Conservation (phyloP, 2,329 filamentous ascomycete species). For the Acrocalymma vagum region DNA sequence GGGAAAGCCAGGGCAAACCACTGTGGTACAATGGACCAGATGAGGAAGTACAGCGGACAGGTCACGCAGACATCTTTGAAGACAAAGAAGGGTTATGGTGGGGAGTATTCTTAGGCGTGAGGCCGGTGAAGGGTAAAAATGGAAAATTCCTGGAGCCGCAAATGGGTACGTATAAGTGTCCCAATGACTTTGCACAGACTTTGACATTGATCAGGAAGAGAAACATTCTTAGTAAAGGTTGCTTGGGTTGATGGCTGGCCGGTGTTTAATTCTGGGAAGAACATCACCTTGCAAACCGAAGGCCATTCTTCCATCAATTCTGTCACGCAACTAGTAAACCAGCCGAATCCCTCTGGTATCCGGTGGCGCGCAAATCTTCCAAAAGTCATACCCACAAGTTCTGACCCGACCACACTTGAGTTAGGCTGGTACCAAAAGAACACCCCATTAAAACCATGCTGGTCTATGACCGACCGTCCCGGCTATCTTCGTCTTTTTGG, state of each 20-base stretch:
- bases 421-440: slow-evolving; percentile 55
- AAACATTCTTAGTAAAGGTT: slow-evolving; percentile 61
- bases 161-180: no score
- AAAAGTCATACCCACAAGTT: slow-evolving; percentile 28
- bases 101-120: slow-evolving; percentile 46
- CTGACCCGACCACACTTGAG: slow-evolving; percentile 47
- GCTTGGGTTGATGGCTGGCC: slow-evolving; percentile 63
- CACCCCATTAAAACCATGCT: slow-evolving; percentile 58
- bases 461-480: slow-evolving; percentile 56
- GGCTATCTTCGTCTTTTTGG: slow-evolving; percentile 60
- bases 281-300: slow-evolving; percentile 49
- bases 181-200: no score
- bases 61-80: slow-evolving; percentile 36
- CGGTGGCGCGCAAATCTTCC: slow-evolving; percentile 20
- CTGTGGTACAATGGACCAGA: slow-evolving; percentile 44
- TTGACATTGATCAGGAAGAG: slow-evolving; percentile 55
- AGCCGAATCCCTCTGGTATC: slow-evolving; percentile 9
- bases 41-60: slow-evolving; percentile 43
- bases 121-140: slow-evolving; percentile 16
- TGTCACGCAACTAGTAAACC: slow-evolving; percentile 14
- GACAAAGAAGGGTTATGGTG: slow-evolving; percentile 33
- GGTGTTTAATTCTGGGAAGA: slow-evolving; percentile 57
- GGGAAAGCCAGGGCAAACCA: slow-evolving; percentile 44
- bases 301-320: slow-evolving; percentile 23
- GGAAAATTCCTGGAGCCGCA: slow-evolving; percentile 11